Base-by-base conservation (phyloP, 164 flowering plant species). In the Hamamelis virginiana region DNA sequence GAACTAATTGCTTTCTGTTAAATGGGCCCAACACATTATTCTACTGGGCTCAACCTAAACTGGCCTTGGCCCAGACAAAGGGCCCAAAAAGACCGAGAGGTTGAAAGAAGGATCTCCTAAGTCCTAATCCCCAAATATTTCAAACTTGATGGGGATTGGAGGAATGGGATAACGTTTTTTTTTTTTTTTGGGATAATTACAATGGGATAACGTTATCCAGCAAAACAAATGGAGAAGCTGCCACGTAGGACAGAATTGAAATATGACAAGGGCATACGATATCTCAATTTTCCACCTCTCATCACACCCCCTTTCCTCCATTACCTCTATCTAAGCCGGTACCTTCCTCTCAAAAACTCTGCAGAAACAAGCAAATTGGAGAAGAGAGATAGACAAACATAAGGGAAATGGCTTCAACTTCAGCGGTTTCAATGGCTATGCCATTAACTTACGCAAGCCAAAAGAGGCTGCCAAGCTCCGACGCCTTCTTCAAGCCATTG, bases 371-470 rank as follows among this genome's bases (percentile, higher is more conserved):
- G 27, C 41, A 41, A 56, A 51, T 18, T 21, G 15, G 8, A 52
- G 23, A 38, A 45, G 23, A 64, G 28, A 50, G 21, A 25, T 8
- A 8, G 16, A 68, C 0, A 57, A 26, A 26, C 11, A 25, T 13
- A 38, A 13, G 1, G 51, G 9, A 47, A 55, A 89, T 90, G 97
- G 89, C 95, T 50, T 83, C 93, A 9, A 79, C 91, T 28, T 82
- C 82, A 12, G 84, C 87, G 3, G 76, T 87, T 59, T 70, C 86
- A 44, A 79, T 86, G 83, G 83, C 87, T 9, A 52, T 83, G 86
- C 83, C 89, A 61, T 38, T 82, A 44, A 65, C 90, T 22, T 76
- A 69, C 3, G 69, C 86, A 1, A 67, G 41, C 74, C 86, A 78
- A 33, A 57, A 22, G 55, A 52, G 27, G 59, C 48, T 59, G 13